Conservation (phyloP, 768 basidiomycete genomes). For the Termitomyces sp. region DNA sequence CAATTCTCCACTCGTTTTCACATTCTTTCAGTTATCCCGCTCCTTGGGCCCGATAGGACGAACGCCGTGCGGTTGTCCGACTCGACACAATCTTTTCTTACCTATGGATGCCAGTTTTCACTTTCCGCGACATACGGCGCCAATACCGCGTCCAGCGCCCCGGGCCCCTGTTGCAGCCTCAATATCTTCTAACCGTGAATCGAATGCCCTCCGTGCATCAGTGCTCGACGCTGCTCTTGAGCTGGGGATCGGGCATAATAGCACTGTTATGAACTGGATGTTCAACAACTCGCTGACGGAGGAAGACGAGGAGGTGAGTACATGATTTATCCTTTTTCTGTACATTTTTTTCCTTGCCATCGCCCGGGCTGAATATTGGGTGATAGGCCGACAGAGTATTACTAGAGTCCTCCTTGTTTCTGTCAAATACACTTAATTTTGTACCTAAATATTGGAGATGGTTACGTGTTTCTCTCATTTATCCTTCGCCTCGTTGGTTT, state of each 20-base stretch:
- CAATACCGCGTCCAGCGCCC: constrained; percentile 23
- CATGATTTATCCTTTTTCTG: not conserved
- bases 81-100: constrained; percentile 2
- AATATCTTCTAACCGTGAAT: constrained; percentile 40
- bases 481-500: not conserved
- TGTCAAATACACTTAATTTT: not conserved
- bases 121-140: constrained; percentile 28
- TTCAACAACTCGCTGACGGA: constrained; percentile 60
- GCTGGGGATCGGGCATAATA: constrained; percentile 60
- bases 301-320: constrained; percentile 52
- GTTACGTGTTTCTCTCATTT: constrained; percentile 3
- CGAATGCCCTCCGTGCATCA: constrained; percentile 64
- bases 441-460: not conserved
- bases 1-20: not conserved
- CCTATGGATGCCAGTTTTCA: constrained; percentile 33
- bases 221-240: constrained; percentile 73
- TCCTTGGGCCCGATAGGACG: constrained; percentile 1
- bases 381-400: not conserved
- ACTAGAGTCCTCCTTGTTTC: not conserved
- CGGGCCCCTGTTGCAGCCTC: constrained; percentile 7
- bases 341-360: not conserved
- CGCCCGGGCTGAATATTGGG: not conserved
- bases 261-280: constrained; percentile 68
- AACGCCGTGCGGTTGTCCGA: constrained; percentile 17
- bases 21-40: constrained; percentile 10